Evolutionary conservation across 164 flowering plant species (phyloP).

Genomic region (Cinnamomum micranthum): DNA sequence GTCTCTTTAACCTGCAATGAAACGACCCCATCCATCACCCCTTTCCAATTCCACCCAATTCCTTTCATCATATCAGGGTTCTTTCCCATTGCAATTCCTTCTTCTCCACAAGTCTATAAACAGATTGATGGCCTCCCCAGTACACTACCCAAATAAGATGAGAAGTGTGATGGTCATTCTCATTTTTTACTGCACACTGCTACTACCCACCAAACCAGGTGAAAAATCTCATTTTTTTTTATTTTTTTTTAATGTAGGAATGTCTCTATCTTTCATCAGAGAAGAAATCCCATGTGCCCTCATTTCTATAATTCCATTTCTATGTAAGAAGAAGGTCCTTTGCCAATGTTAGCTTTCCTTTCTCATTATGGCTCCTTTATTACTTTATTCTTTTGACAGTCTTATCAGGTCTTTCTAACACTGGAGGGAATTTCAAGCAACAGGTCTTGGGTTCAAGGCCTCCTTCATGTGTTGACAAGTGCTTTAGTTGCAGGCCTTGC

Average conservation of each 20-base stretch:
- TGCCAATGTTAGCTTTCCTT: not conserved
- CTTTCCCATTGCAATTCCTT: not conserved
- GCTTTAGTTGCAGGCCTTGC: constrained; percentile 75
- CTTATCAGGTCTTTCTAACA: constrained; percentile 11
- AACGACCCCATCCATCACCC: not conserved
- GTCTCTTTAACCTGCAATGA: no score
- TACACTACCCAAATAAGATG: constrained; percentile 13
- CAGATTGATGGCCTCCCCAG: constrained; percentile 29
- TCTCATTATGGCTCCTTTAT: not conserved
- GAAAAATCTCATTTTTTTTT: not conserved
- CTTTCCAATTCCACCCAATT: not conserved
- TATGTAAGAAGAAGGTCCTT: not conserved
- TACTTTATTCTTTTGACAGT: constrained; percentile 7
- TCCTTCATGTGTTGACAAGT: constrained; percentile 64
- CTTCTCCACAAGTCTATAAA: no score
- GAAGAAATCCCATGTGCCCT: constrained; percentile 11
- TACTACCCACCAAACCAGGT: constrained; percentile 34
- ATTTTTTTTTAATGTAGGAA: not conserved
- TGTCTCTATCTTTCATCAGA: constrained; percentile 1
- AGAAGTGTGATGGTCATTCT: constrained; percentile 18
- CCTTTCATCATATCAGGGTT: not conserved
- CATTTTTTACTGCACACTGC: constrained; percentile 24
- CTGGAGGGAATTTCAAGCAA: constrained; percentile 15
- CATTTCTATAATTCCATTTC: constrained; percentile 2
- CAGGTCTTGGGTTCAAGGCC: constrained; percentile 75